A percentile compares a stretch with the other conserved stretches of the same genome.
These are phyloP conservation scores for Lasiodiplodia sp. DNA, from an alignment of 2,329 filamentous ascomycete genomes.

Conservation along the genomic window DNA sequence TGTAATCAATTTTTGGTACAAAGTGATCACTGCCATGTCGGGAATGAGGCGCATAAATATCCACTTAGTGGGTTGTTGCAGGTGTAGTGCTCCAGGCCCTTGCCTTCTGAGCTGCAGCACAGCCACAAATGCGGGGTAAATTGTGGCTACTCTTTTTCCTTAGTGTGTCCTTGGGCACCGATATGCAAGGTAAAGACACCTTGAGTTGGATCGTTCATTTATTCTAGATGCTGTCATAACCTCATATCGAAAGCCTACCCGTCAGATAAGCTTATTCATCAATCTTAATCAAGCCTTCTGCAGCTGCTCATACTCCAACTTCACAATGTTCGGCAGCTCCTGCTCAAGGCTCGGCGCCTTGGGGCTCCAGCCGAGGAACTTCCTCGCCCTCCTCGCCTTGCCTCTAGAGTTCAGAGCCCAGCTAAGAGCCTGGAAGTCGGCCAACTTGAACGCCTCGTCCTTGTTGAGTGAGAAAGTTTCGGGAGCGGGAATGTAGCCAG, in stretches of 20 bases:
- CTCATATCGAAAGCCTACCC: background rate
- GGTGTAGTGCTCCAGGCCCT: background rate
- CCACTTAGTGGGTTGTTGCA: background rate
- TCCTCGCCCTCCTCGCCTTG: slow-evolving; percentile 61
- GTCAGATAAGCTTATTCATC: background rate
- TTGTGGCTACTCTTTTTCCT: background rate
- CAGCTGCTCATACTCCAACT: slow-evolving; percentile 21
- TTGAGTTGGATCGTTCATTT: background rate
- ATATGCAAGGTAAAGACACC: too few species aligned
- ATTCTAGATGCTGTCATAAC: background rate
- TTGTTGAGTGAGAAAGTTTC: slow-evolving; percentile 5
- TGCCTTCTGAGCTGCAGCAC: background rate
- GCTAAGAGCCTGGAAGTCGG: slow-evolving; percentile 16
- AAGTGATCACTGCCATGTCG: too few species aligned
- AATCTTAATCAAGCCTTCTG: slow-evolving; percentile 9
- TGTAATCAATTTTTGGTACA: background rate
- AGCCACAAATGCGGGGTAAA: background rate
- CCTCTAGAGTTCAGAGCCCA: slow-evolving; percentile 49
- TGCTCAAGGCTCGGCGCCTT: slow-evolving; percentile 40
- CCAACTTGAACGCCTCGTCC: slow-evolving; percentile 21
- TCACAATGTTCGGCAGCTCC: slow-evolving; percentile 19
- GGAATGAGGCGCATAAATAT: too few species aligned
- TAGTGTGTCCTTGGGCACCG: too few species aligned
- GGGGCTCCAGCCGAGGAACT: slow-evolving; percentile 67
- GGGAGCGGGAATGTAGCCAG: slow-evolving; percentile 14